Evolutionary conservation across 192 early-diverging fungal genomes (phyloP), one percentile per base, ranked within the genome.

Genomic region (Lunasporangiospora selenospora): DNA sequence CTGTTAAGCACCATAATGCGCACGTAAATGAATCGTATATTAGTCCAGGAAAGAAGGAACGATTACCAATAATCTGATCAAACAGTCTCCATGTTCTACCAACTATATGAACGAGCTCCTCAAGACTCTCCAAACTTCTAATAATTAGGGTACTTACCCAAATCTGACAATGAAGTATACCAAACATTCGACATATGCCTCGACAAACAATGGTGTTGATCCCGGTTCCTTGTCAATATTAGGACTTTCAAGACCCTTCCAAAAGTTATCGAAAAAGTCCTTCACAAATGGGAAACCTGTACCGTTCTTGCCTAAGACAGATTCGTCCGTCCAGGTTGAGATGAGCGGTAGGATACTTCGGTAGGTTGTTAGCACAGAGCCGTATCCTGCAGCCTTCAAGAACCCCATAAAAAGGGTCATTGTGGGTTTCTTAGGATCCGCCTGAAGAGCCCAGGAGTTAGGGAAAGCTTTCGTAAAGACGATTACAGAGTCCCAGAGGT

Each of bases 401-500:
- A 92, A 94, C n/a, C 78, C 75, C 41, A 83, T 86, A 32, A 98
- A 76, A 46, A 88, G 78, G 5, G 83, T 63, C 11, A 89, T 52
- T 23, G 83, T 55, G 10, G 90, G 77, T 48, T 86, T 90, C 77
- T 88, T 85, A n/a, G n/a, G n/a, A 36, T 83, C 77, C 13, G 58
- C 75, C 24, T 63, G 44, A 21, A 78, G 65, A 23, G 75, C 56
- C 90, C 90, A 92, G 5, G 80, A 81, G 31, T 83, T 61, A 3
- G 90, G 89, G 40, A 85, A 88, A 31, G 77, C 83, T 73, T 87
- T 91, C 2, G 90, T 93, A 23, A 91, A 77, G 10, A 93, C 57
- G 51, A 97, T 73, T 7, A 97, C 64, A 7, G 97, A 79, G 57
- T 97, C 93, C 94, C 95, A 97, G 67, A 98, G 77, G 23, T 93